phyloP scores from a whole-genome alignment of 1,284 basidiomycete species.

The Volvariella volvacea region DNA sequence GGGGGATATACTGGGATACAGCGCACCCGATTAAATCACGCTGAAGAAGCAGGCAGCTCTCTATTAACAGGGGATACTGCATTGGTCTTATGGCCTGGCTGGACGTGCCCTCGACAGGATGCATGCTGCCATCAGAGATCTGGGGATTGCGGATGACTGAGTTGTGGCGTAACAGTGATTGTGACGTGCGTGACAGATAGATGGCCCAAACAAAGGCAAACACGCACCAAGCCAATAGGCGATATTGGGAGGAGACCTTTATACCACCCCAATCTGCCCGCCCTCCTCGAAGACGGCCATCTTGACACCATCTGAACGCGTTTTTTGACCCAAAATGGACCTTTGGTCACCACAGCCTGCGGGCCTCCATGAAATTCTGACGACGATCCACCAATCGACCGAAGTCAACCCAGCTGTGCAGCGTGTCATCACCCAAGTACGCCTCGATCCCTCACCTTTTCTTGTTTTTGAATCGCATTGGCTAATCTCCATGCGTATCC shows the following conservation, averaged over 20 bases:
- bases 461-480: constrained; percentile 9
- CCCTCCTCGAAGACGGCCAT: constrained; percentile 12
- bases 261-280: constrained; percentile 11
- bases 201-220: too few relatives aligned
- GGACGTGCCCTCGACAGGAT: too few relatives aligned
- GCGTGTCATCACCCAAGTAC: constrained; percentile 69
- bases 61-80: too few relatives aligned
- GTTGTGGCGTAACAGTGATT: too few relatives aligned
- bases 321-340: constrained; percentile 28
- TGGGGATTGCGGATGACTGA: too few relatives aligned
- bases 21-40: too few relatives aligned
- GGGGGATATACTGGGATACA: too few relatives aligned
- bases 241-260: constrained; percentile 6
- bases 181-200: too few relatives aligned
- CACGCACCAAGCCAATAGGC: too few relatives aligned
- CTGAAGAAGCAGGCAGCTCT: too few relatives aligned
- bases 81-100: too few relatives aligned
- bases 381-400: constrained; percentile 81
- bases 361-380: constrained; percentile 78
- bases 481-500: constrained; percentile 10
- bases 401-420: constrained; percentile 69
- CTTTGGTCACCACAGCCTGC: constrained; percentile 71
- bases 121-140: too few relatives aligned
- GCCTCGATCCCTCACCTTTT: constrained; percentile 17
- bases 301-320: constrained; percentile 21